phyloP scores from a whole-genome alignment of 768 basidiomycete genomes.

The Bullera alba region DNA sequence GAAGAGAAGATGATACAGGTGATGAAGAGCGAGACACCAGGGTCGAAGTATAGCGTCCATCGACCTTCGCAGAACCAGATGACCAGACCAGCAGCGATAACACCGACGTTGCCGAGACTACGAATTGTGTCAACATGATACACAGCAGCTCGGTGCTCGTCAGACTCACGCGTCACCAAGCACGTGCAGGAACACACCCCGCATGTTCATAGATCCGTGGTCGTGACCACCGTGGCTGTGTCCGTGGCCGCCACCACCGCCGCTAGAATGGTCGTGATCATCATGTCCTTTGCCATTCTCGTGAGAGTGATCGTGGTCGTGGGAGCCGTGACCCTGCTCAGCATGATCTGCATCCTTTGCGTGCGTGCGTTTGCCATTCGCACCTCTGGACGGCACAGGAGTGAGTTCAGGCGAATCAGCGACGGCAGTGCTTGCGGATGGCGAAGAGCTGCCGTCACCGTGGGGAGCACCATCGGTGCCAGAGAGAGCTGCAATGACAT shows the following conservation, averaged over 20 bases:
- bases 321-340: slow-evolving; percentile 22
- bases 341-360: slow-evolving; percentile 22
- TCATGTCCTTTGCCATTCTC: slow-evolving; percentile 26
- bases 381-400: slow-evolving; percentile 13
- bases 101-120: slow-evolving; percentile 86
- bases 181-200: slow-evolving; percentile 87
- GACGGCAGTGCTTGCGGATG: slow-evolving; percentile 14
- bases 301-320: slow-evolving; percentile 49
- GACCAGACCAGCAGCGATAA: slow-evolving; percentile 87
- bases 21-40: slow-evolving; percentile 85
- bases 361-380: slow-evolving; percentile 18
- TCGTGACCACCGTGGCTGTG: slow-evolving; percentile 33
- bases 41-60: slow-evolving; percentile 88
- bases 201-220: slow-evolving; percentile 91
- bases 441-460: slow-evolving; percentile 10
- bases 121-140: neutral
- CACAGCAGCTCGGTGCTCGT: no score
- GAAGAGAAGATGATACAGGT: slow-evolving; percentile 94
- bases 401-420: slow-evolving; percentile 7
- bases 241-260: slow-evolving; percentile 17
- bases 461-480: slow-evolving; percentile 19
- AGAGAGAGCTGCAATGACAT: slow-evolving; percentile 8
- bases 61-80: slow-evolving; percentile 83
- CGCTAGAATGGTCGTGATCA: slow-evolving; percentile 15
- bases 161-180: slow-evolving; percentile 70